Base-by-base conservation (phyloP, 139 green algal species). In the Asterochloris sp. region DNA sequence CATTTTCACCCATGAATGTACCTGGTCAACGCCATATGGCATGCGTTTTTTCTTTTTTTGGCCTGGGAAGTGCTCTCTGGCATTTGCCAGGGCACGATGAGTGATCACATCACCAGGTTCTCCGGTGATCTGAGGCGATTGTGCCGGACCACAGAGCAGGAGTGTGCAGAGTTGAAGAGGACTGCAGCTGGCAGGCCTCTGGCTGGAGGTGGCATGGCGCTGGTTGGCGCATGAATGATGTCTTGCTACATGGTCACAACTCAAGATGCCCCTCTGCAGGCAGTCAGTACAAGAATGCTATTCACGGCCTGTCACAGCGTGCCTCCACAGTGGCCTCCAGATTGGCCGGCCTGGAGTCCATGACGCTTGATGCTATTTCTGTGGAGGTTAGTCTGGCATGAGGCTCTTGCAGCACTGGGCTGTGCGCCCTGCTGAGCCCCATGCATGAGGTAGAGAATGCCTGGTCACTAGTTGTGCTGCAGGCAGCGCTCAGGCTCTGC, bases 361-460 rank as follows among this genome's bases (percentile, higher is more conserved):
- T 80, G 17, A 84, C 80, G 0, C 38, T 84, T 66, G 80, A 84
- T 80, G 80, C 80, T n/a, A 28, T 84, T 12, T 84, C 80, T 26
- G 29, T 84, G n/a, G 80, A 84, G 73, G 80, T 84, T 12, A 23
- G 11, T 26, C 21, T 73, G 19, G 21, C 23, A 6, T 73, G 66
- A 21, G 21, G 23, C 23, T 24, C 23, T 9, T 73, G 23, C 66
- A 24, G 19, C 19, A 26, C 66, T 73, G 66, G 1, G 19, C 66
- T 26, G 38, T 54, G 4, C 38, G 38, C 38, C 38, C 38, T 54
- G 38, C 38, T 54, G 38, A 10, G 2, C 4, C 38, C 38, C 4
- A 54, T 63, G 29, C 29, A 8, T 12, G 28, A 28, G 2, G 60
- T 24, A 24, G 13, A 27, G 74, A 79, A 26, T 27, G 16, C 16